Evolutionary conservation across 2,329 filamentous ascomycete genomes (phyloP), one percentile per base, ranked within the genome.

Genomic region (Alternaria sp.): DNA sequence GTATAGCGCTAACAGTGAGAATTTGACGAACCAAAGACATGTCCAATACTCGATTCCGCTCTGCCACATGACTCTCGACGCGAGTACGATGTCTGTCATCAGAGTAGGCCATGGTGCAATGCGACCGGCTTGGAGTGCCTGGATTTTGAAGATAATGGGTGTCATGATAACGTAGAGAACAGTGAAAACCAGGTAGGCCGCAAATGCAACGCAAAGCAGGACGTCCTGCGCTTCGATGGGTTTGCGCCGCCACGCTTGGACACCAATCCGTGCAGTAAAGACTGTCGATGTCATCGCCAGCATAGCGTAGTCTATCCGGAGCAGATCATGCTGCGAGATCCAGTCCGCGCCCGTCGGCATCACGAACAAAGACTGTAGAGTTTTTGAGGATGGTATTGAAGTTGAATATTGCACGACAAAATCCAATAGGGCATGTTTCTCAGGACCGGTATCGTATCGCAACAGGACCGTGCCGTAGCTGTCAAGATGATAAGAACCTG

Each of bases 11-110:
- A 81, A 66, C 33, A 81, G 65, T 5, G 74, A 76, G 23, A 79
- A 71, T 58, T 81, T 80, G 51, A 79, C 74, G 34, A 75, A 68
- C 77, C 77, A 80, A 5, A 80, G 69, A 17, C 72, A 73, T 6
- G 73, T 59, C 77, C 78, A 80, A 49, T 79, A 74, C 23, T 77
- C 67, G 42, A 79, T 71, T 4, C 73, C 75, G 17, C 74, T 76
- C 9, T 74, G 71, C 56, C 79, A 79, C 62, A 80, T 79, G 21
- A 79, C 67, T 49, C 75, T 75, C 21, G 76, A 71, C 50, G 78
- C 67, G 26, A 67, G 57, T 0, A 70, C 39, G 3, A 66, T 58
- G 44, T 80, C 78, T 5, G 72, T 39, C 56, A 64, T 36, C n/a
- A 80, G 61, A 2, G 59, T 68, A 1, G 69, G 51, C 54, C 78